phyloP scores from a whole-genome alignment of 2,329 filamentous ascomycete species.

The Trichoderma atrobrunneum region DNA sequence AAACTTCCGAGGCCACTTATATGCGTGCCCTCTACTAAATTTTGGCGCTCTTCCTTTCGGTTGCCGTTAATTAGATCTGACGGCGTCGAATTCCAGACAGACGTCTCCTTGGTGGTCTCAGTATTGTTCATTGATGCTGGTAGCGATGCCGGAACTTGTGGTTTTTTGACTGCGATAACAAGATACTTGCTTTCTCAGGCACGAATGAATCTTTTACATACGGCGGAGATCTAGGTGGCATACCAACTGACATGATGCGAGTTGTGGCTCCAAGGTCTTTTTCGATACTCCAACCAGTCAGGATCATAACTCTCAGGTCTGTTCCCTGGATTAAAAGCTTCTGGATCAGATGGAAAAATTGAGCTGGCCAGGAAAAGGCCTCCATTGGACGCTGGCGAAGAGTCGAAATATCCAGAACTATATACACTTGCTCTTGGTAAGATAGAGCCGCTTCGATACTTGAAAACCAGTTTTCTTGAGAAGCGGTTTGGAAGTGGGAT shows the following conservation, averaged over 20 bases:
- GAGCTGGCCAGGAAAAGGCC: background rate
- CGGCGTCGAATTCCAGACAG: background rate
- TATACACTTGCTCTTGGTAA: background rate
- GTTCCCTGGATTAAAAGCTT: fast-evolving
- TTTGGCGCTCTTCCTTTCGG: background rate
- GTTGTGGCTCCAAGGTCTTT: background rate
- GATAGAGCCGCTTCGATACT: background rate
- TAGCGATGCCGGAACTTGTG: background rate
- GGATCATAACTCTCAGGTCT: background rate
- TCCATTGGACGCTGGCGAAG: background rate
- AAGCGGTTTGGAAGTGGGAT: background rate
- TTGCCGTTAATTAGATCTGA: background rate
- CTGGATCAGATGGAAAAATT: background rate
- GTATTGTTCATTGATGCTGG: background rate
- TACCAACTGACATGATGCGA: background rate
- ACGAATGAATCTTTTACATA: fast-evolving
- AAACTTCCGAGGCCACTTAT: background rate
- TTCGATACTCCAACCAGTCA: background rate
- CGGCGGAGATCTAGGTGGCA: background rate
- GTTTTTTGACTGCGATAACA: background rate
- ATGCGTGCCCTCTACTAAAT: background rate
- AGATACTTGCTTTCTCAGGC: background rate
- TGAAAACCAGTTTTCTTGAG: background rate
- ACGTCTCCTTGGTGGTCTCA: background rate
- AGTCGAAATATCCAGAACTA: background rate